Base-by-base conservation (phyloP, 1,284 basidiomycete genomes). In the Fomitopsis betulina region DNA sequence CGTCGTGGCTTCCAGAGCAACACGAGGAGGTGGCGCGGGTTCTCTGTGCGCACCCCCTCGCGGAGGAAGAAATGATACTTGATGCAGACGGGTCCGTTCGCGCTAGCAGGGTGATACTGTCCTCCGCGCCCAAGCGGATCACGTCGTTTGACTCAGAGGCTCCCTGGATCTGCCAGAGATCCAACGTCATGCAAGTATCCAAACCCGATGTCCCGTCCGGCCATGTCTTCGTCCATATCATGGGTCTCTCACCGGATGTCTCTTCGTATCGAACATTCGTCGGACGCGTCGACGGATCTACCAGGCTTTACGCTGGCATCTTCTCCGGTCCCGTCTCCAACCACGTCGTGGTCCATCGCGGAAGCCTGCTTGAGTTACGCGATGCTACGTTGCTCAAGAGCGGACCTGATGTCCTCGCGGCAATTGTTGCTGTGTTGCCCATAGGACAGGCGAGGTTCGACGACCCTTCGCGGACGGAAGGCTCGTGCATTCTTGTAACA, bases 51-150 rank as follows among this genome's bases (percentile, higher is more conserved):
- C 10, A 55, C 3, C 39, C 54, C 0, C 30, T 43, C 8, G 35
- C 21, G 13, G 62, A 63, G n/a, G 12, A 55, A 3, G 62, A 64
- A 23, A 27, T 64, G n/a, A 21, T 33, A 3, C 53, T 64, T 5
- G 51, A 58, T 13, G 52, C 35, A 1, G 45, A 59, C 13, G 63
- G 63, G 0, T 37, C 25, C 7, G 32, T 64, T 6, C 33, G 5
- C 13, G 55, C 53, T 23, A 54, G 57, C 8, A 53, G 54, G 19
- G 56, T 61, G 21, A 30, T 55, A 1, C 15, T 47, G 13, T 33
- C 57, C 6, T 1, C 33, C 3, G 23, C 49, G 3, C 54, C 60
- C 2, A 27, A 30, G 33, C 23, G n/a, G 3, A 17, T 30, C 3
- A n/a, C 38, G 2, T 23, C 43, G 0, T 57, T 63, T 52, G 23